Evolutionary conservation across 176 grass and related monocot genomes (phyloP), one percentile per base, ranked within the genome.

Genomic region (barley (Hordeum vulgare)): DNA sequence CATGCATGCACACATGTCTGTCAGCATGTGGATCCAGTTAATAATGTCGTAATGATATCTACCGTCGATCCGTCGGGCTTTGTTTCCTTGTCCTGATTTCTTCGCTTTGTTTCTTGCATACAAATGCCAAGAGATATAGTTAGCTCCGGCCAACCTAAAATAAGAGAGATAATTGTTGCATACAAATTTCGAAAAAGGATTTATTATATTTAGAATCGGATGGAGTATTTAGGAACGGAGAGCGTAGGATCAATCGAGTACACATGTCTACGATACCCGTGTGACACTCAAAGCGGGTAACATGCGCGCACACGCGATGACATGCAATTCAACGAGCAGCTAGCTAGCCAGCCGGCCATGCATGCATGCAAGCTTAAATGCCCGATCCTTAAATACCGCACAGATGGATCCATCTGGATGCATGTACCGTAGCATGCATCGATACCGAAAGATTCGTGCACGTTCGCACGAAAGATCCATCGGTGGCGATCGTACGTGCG

Each of bases 211-310:
- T n/a, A n/a, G n/a, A n/a, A n/a, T n/a, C n/a, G n/a, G n/a, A n/a
- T n/a, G n/a, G n/a, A n/a, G n/a, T n/a, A n/a, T n/a, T n/a, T n/a
- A n/a, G n/a, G n/a, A n/a, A n/a, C n/a, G n/a, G n/a, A n/a, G n/a
- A n/a, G n/a, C n/a, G n/a, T 47, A 29, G 24, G 15, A 4, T 15
- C 7, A 26, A 53, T 31, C 71, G 47, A 24, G 39, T 11, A 5
- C 15, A 7, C 31, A 47, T 0, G 12, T 44, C 41, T 15, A n/a
- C n/a, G 37, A n/a, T 74, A 31, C 42, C 42, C 14, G 26, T 74
- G 44, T 74, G 44, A 53, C 71, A 74, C 71, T 74, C 71, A 74
- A 74, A 74, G 71, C 71, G 44, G 44, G 71, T 53, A 51, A 74
- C 71, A 53, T 73, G 70, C 31, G 9, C 31, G 21, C 9, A 13